phyloP scores from a whole-genome alignment of 176 grass and related monocot genomes.

The Dendrocalamus sinicus region DNA sequence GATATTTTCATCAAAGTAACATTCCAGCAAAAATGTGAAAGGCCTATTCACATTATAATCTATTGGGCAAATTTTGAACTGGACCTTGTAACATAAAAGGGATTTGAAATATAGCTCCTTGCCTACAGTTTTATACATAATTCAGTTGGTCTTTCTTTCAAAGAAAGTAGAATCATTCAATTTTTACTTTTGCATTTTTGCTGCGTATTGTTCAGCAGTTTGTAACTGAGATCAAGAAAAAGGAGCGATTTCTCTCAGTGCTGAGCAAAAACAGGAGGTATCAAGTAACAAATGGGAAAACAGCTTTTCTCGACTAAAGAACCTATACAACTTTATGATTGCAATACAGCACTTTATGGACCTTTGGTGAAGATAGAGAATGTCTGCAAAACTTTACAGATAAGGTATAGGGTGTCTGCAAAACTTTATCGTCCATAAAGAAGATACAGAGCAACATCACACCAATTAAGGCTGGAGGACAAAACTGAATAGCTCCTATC shows the following conservation, averaged over 20 bases:
- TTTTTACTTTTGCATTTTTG: neutral
- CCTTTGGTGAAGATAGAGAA: neutral
- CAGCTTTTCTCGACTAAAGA: neutral
- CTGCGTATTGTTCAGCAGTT: neutral
- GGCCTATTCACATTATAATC: slow-evolving; percentile 19
- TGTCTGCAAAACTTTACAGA: neutral
- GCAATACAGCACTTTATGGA: neutral
- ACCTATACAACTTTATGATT: neutral
- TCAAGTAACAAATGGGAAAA: neutral
- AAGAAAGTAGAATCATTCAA: neutral
- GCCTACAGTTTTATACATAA: slow-evolving; percentile 19
- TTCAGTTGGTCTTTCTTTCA: neutral
- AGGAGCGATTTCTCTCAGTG: neutral
- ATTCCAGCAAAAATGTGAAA: slow-evolving; percentile 17
- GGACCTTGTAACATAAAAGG: neutral
- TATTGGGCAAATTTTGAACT: neutral
- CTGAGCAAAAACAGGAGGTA: neutral
- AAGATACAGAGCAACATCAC: neutral
- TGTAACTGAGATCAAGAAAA: neutral
- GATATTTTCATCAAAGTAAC: neutral
- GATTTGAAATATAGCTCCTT: neutral
- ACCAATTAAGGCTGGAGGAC: neutral
- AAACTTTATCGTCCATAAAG: neutral
- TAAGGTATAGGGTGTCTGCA: neutral
- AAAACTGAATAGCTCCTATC: neutral